Conservation (phyloP, 139 green algal species). For the Micractinium sp. region DNA sequence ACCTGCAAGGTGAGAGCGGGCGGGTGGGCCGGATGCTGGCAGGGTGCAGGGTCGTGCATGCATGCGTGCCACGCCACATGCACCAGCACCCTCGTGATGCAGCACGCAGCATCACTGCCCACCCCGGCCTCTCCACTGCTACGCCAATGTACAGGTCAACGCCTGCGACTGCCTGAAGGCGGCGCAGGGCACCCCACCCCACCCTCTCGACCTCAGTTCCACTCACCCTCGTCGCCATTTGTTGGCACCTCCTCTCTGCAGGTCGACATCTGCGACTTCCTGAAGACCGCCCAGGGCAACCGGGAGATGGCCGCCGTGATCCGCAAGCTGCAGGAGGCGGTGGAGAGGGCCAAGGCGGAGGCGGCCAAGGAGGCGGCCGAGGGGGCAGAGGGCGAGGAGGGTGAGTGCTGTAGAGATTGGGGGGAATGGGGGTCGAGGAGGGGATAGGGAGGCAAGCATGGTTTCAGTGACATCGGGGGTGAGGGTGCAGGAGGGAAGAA, state of each 20-base stretch:
- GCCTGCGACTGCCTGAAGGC: neutral
- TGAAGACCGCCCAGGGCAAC: conserved; percentile 74
- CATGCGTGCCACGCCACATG: neutral
- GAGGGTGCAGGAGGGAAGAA: neutral
- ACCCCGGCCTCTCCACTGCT: neutral
- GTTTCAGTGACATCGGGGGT: no score
- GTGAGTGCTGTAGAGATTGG: neutral
- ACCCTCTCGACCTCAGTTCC: neutral
- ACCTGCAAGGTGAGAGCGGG: conserved; percentile 53
- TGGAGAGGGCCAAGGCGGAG: conserved; percentile 36
- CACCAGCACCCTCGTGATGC: neutral
- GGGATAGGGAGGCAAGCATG: no score
- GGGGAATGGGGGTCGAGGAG: no score
- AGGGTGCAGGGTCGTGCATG: no score
- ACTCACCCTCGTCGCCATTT: no score
- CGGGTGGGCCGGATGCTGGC: no score
- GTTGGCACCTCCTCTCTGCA: neutral
- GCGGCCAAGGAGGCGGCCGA: conserved; percentile 43
- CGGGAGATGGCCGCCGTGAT: conserved; percentile 73
- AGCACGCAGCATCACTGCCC: neutral
- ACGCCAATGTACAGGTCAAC: neutral
- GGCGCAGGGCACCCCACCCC: neutral
- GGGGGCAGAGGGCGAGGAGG: conserved; percentile 34
- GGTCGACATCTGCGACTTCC: conserved; percentile 64
- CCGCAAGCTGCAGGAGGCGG: conserved; percentile 60